Conservation (phyloP, 345 rosid genomes). For the Salix koriyanagi region DNA sequence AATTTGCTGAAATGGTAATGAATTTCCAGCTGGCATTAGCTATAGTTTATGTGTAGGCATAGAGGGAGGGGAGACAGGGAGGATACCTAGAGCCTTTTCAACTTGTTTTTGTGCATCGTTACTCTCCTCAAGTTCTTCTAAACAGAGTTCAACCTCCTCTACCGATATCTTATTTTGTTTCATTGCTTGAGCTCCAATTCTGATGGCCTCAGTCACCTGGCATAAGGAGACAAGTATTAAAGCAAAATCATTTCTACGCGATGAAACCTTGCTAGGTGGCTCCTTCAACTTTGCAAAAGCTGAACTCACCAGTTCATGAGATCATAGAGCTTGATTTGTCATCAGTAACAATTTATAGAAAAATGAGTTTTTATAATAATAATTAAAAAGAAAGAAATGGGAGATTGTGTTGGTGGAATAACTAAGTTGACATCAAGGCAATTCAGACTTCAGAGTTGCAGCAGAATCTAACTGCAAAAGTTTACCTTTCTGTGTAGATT, state of each 20-base stretch:
- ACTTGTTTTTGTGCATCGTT: conserved; percentile 70
- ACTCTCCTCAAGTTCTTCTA: conserved; percentile 71
- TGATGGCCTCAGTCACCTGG: conserved; percentile 80
- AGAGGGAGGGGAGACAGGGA: conserved; percentile 3
- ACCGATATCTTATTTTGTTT: conserved; percentile 60
- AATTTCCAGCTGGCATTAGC: neutral
- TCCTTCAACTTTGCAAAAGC: neutral
- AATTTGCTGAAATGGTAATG: neutral
- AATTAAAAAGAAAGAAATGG: too few relatives aligned
- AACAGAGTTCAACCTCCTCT: conserved; percentile 69
- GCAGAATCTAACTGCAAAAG: neutral
- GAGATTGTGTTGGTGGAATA: neutral
- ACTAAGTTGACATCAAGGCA: neutral
- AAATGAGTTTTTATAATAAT: neutral
- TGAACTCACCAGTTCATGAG: neutral
- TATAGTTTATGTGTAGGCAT: neutral
- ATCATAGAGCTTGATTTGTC: neutral
- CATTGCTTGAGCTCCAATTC: conserved; percentile 72
- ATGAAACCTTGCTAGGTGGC: neutral
- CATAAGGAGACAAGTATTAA: conserved; percentile 6
- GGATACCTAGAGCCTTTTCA: conserved; percentile 58
- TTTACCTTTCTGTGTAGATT: conserved; percentile 72
- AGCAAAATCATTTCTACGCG: neutral
- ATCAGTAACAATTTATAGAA: neutral
- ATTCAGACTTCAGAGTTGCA: neutral